phyloP scores from a whole-genome alignment of 2,329 filamentous ascomycete species.

The Aspergillus flavus region DNA sequence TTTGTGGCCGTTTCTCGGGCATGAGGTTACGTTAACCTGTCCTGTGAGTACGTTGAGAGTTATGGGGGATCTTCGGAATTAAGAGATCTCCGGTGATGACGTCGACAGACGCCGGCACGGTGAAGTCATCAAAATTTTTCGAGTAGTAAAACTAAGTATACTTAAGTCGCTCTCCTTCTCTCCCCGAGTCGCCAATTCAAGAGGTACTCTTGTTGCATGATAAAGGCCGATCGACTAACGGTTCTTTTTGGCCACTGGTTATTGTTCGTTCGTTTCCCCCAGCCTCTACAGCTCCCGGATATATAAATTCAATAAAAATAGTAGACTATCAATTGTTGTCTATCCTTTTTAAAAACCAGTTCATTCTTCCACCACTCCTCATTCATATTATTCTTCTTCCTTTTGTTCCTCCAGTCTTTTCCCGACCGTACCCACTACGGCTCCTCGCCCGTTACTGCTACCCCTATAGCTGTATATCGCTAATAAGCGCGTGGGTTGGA shows the following conservation, averaged over 20 bases:
- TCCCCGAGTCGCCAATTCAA: too few species aligned
- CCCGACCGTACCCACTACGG: not conserved
- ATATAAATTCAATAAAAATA: not conserved
- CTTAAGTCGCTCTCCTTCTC: too few species aligned
- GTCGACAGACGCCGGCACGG: not conserved
- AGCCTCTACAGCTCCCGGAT: not conserved
- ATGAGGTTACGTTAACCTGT: not conserved
- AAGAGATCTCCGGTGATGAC: constrained; percentile 1
- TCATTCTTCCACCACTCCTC: not conserved
- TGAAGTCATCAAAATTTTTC: not conserved
- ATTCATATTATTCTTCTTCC: not conserved
- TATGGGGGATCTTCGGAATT: not conserved
- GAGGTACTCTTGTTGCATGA: too few species aligned
- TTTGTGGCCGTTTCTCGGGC: not conserved
- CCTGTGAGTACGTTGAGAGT: not conserved
- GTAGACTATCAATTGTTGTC: not conserved
- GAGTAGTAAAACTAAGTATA: not conserved
- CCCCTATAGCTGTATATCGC: not conserved
- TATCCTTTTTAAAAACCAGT: not conserved
- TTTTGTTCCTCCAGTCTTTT: not conserved
- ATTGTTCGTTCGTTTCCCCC: not conserved
- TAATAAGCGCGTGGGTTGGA: not conserved
- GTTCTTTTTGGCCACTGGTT: too few species aligned
- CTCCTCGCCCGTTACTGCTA: not conserved
- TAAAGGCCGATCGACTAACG: too few species aligned